These are phyloP conservation scores for Coemansia sp. DNA, from an alignment of 192 early-diverging fungal species.

Conservation along the genomic window DNA sequence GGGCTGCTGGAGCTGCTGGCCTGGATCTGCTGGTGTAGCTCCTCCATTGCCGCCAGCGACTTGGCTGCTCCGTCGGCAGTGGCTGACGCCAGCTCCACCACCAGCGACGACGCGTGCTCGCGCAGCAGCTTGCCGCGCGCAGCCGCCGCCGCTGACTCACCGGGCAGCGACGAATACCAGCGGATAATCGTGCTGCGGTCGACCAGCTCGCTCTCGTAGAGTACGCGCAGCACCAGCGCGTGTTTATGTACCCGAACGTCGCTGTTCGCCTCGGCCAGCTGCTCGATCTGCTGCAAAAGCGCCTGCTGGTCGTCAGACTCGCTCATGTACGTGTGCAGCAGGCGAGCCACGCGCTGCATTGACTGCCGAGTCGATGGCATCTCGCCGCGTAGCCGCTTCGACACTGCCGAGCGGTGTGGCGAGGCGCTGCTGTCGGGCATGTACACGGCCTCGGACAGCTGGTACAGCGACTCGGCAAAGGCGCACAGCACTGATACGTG, in stretches of 20 bases:
- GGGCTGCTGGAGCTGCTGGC: not conserved
- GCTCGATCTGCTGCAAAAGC: conserved; percentile 38
- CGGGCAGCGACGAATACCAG: conserved; percentile 21
- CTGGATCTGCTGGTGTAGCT: conserved; percentile 24
- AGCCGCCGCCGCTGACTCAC: not conserved
- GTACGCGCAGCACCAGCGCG: conserved; percentile 24
- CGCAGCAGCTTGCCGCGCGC: conserved; percentile 31
- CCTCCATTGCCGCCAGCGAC: conserved; percentile 5
- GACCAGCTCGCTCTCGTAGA: conserved; percentile 41
- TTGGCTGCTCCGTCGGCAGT: not conserved
- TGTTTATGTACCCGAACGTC: conserved; percentile 15
- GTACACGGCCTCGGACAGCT: conserved; percentile 16
- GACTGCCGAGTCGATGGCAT: conserved; percentile 13
- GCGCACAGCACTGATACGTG: conserved; percentile 38
- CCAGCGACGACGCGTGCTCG: conserved; percentile 18
- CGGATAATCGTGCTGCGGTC: conserved; percentile 23
- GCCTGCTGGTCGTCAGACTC: conserved; percentile 31
- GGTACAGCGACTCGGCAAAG: conserved; percentile 42
- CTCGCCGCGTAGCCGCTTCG: conserved; percentile 24
- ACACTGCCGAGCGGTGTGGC: conserved; percentile 26
- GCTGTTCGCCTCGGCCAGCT: conserved; percentile 36
- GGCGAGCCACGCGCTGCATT: conserved; percentile 24
- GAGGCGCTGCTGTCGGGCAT: not conserved
- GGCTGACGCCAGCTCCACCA: conserved; percentile 18
- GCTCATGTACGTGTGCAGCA: conserved; percentile 37